Evolutionary conservation across 257 asterid genomes (phyloP), one percentile per base, ranked within the genome.

Genomic region (Penstemon newberryi): DNA sequence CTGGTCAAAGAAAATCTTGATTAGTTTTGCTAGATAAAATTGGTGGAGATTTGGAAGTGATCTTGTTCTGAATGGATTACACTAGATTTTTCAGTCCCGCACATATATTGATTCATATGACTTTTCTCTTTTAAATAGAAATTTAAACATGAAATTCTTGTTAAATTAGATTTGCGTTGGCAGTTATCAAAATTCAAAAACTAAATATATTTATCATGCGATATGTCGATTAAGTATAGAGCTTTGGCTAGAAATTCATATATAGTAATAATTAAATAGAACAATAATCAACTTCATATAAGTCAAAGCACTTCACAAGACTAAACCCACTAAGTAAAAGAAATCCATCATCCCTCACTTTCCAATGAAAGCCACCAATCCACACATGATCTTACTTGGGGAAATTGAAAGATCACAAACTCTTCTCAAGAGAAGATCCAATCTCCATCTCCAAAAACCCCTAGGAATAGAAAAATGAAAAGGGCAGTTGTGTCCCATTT

Each of bases 371-470:
- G 56, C 84, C 77, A 83, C 74, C 33, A 76, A 69, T 73, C 82
- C 85, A 83, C 85, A 83, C 79, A 83, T 78, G 81, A 69, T 74
- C 80, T 79, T 91, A 85, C 82, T 84, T 81, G 72, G 82, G 81
- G 85, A 76, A 82, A 65, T 77, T 75, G 82, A 79, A 79, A 82
- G 74, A 79, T 82, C 76, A 67, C 80, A 72, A 67, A 58, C 74
- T 77, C 79, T 72, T 74, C 82, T 58, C 75, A 76, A 80, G 79
- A 79, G 66, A 75, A 74, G 65, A 74, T 71, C 60, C 33, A 25
- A 25, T 25, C 33, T 25, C 33, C 43, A 66, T 69, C 36, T 65
- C 70, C 68, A 78, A 52, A 66, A 56, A 1, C 63, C 70, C 73
- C 55, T 73, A 64, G 40, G 36, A 11, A 67, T 18, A 37, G 12